A percentile compares a stretch with the other conserved stretches of the same genome.
Evolutionary conservation across 2,329 filamentous ascomycete genomes (phyloP).

Genomic region (Aspergillus sp.): DNA sequence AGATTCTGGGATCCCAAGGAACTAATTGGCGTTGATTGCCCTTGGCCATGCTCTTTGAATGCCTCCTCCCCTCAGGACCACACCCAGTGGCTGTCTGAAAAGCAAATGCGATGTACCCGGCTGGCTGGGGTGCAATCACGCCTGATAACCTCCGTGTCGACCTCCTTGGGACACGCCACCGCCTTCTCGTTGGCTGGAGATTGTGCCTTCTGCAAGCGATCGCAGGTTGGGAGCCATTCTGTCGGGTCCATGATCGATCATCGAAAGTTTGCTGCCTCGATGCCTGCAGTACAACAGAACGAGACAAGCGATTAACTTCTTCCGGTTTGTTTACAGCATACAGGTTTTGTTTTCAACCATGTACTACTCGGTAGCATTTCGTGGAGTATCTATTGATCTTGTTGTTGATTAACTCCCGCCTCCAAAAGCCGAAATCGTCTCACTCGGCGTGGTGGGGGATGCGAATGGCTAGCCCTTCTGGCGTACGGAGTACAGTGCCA

Average conservation of each 20-base stretch:
- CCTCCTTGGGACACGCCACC: conserved; percentile 12
- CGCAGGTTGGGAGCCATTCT: conserved; percentile 21
- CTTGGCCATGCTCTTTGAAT: neutral
- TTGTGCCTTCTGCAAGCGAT: conserved; percentile 10
- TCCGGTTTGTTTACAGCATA: no score
- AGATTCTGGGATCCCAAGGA: no score
- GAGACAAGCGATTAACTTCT: no score
- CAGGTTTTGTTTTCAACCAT: no score
- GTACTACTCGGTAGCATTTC: no score
- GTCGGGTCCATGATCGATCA: conserved; percentile 22
- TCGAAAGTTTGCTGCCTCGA: neutral
- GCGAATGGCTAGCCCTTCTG: no score
- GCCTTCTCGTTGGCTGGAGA: conserved; percentile 8
- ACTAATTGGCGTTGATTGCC: no score
- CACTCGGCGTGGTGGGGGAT: neutral
- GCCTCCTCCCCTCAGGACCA: neutral
- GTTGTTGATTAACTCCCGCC: neutral
- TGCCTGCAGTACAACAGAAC: neutral
- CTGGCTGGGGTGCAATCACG: no score
- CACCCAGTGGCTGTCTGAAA: neutral
- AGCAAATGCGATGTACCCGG: no score
- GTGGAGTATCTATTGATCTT: no score
- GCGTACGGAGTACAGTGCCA: no score
- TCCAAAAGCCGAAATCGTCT: neutral
- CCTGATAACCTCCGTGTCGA: conserved; percentile 1